A percentile compares a stretch with the other conserved stretches of the same genome.
These are phyloP conservation scores for Lasiodiplodia sp. DNA, from an alignment of 2,329 filamentous ascomycete species.

Conservation along the genomic window DNA sequence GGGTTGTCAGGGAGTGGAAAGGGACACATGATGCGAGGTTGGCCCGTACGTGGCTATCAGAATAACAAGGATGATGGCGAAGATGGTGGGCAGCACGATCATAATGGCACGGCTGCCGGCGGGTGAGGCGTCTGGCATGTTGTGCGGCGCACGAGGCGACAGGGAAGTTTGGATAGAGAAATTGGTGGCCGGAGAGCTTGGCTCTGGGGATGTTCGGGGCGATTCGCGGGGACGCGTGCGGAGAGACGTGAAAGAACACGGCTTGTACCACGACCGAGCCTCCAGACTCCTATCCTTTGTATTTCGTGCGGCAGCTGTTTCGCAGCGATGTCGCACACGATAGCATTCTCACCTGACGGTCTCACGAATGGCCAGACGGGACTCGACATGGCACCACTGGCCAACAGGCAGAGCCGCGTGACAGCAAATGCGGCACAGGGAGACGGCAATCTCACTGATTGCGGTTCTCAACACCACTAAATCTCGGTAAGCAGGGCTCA, in stretches of 20 bases:
- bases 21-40: neutral
- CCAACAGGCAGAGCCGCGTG: conserved; percentile 19
- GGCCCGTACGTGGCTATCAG: conserved; percentile 41
- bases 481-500: conserved; percentile 7
- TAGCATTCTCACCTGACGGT: conserved; percentile 29
- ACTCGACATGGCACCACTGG: conserved; percentile 16
- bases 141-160: neutral
- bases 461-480: conserved; percentile 16
- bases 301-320: conserved; percentile 13
- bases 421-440: conserved; percentile 10
- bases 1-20: neutral
- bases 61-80: conserved; percentile 41
- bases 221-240: neutral
- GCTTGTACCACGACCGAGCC: conserved; percentile 15
- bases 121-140: conserved; percentile 23
- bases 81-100: conserved; percentile 42
- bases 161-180: neutral
- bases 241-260: conserved; percentile 6
- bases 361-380: conserved; percentile 27
- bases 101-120: conserved; percentile 33
- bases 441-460: conserved; percentile 24
- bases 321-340: conserved; percentile 16
- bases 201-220: neutral
- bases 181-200: conserved; percentile 5
- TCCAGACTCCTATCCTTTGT: conserved; percentile 20